Evolutionary conservation across 2,329 filamentous ascomycete genomes (phyloP).

Genomic region (Albophoma yamanashiensis): DNA sequence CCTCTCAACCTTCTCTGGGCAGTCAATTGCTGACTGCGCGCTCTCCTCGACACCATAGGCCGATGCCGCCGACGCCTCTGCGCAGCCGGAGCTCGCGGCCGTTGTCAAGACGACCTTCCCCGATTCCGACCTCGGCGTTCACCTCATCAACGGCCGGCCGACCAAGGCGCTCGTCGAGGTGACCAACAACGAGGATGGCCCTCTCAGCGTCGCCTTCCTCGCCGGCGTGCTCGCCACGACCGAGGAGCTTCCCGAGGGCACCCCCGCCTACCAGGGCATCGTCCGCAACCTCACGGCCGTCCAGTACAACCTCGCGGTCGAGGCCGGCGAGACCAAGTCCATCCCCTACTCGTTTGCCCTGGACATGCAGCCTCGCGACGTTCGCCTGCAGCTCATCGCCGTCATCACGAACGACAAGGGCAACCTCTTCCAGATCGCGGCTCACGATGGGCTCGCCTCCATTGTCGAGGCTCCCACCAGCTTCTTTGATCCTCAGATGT

Average conservation of each 20-base stretch:
- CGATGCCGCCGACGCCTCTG: conserved; percentile 3
- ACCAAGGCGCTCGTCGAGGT: conserved; percentile 76
- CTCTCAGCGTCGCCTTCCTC: conserved; percentile 66
- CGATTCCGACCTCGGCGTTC: conserved; percentile 79
- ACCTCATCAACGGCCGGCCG: conserved; percentile 85
- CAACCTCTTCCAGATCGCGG: conserved; percentile 63
- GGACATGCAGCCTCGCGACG: conserved; percentile 87
- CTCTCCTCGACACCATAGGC: not conserved
- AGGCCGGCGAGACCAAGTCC: conserved; percentile 63
- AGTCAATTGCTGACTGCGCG: not conserved
- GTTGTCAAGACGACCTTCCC: conserved; percentile 53
- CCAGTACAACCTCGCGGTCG: conserved; percentile 63
- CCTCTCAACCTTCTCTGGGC: not conserved
- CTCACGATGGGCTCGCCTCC: conserved; percentile 72
- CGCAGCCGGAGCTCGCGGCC: conserved; percentile 25
- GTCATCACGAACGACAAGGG: conserved; percentile 59
- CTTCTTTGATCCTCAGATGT: conserved; percentile 95
- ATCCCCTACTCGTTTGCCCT: conserved; percentile 77
- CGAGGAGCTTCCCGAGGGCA: conserved; percentile 35
- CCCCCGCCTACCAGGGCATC: conserved; percentile 40
- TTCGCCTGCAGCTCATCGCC: conserved; percentile 66
- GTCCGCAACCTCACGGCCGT: conserved; percentile 77
- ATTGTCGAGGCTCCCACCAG: conserved; percentile 86
- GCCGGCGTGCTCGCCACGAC: conserved; percentile 60
- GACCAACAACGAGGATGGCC: conserved; percentile 68